Evolutionary conservation across 306 rosid genomes (phyloP), one percentile per base, ranked within the genome.

Genomic region (Prosopis cineraria): DNA sequence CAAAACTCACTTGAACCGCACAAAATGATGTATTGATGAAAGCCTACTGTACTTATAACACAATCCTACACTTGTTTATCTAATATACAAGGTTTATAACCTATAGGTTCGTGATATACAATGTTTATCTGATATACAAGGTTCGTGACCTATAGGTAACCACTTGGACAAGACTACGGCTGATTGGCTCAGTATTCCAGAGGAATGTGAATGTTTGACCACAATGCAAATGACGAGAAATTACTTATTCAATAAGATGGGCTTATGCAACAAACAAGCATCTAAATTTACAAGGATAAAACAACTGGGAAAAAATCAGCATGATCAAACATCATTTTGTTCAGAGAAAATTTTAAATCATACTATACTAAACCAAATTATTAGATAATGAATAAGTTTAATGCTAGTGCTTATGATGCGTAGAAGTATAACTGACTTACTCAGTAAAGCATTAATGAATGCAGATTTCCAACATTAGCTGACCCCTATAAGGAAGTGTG

Each of bases 391-490:
- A 74, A 84, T 34, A 74, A 74, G 30, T 62, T 9, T 40, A 59
- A 44, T 47, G 67, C 40, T 53, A 73, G 55, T 68, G 45, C 22
- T 33, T 62, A 27, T 50, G 48, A 17, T 45, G 47, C n/a, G 60
- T 1, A 44, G 62, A 76, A 16, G 63, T 63, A 82, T 76, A 58
- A 75, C 44, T 27, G 30, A 83, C 97, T 88, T 88, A 94, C 98
- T 88, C 71, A 94, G 85, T 80, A 94, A 78, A 78, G 98, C 97
- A 74, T 87, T 89, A 78, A 94, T 90, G 77, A 94, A 94, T 76
- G 98, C 98, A 55, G 98, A 94, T 84, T 91, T 94, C 72, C 97
- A 82, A 94, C 98, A 88, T 94, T 94, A 75, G 98, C 98, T 50
- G 96, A 88, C 24, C 98, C 98, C 94, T 94, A 75, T n/a, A 81